These are phyloP conservation scores for Piromyces sp. DNA, from an alignment of 192 early-diverging fungal species.

Conservation along the genomic window DNA sequence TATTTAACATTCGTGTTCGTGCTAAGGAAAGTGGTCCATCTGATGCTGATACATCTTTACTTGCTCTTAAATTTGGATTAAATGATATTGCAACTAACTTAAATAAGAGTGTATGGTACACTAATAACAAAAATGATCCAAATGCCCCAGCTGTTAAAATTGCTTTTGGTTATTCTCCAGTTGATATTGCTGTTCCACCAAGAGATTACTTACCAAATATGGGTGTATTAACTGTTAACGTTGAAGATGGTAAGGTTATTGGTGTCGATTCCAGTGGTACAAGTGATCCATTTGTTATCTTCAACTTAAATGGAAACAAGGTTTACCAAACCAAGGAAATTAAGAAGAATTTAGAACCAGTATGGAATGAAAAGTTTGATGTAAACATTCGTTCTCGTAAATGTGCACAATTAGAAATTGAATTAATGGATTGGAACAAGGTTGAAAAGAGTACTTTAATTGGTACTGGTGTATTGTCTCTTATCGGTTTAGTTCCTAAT, in stretches of 20 bases:
- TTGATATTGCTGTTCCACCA: slow-evolving; percentile 18
- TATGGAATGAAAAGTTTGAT: slow-evolving; percentile 45
- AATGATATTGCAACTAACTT: background rate
- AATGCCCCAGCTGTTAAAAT: background rate
- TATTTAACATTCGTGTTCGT: background rate
- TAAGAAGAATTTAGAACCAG: slow-evolving; percentile 58
- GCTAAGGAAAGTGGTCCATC: background rate
- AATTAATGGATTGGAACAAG: background rate
- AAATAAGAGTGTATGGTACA: background rate
- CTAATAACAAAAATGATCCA: background rate
- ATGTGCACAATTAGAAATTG: background rate
- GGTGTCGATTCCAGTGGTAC: slow-evolving; percentile 54
- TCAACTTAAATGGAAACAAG: slow-evolving; percentile 20
- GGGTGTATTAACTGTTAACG: slow-evolving; percentile 44
- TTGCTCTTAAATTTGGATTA: background rate
- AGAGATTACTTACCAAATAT: slow-evolving; percentile 34
- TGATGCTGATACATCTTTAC: background rate
- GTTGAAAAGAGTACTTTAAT: background rate
- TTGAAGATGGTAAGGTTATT: slow-evolving; percentile 33
- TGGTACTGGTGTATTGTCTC: background rate
- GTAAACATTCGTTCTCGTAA: slow-evolving; percentile 18
- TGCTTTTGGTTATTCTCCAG: slow-evolving; percentile 17
- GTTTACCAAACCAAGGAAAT: slow-evolving; percentile 47
- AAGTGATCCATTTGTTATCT: slow-evolving; percentile 51
- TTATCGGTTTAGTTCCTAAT: background rate